Evolutionary conservation across 257 asterid species (phyloP).

Genomic region (Parsonsia alboflavescens): DNA sequence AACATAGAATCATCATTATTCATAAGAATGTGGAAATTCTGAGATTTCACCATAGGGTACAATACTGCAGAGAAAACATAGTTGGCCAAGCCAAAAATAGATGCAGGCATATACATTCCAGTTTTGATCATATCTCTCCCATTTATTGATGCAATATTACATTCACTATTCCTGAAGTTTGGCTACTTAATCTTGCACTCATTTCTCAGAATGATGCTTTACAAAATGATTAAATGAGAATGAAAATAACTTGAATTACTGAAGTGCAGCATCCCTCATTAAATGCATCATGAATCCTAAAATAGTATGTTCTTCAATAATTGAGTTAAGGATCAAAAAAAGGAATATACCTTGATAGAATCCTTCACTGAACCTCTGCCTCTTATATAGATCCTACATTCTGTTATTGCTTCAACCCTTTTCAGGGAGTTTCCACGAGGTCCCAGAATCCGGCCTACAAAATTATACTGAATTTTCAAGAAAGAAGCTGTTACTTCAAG

Average conservation of each 20-base stretch:
- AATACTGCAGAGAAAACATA: neutral
- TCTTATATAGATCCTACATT: conserved; percentile 70
- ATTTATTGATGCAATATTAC: neutral
- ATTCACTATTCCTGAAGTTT: neutral
- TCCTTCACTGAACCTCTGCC: conserved; percentile 84
- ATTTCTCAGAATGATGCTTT: neutral
- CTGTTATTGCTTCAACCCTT: conserved; percentile 73
- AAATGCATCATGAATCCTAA: neutral
- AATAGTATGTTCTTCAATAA: neutral
- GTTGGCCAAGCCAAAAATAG: too few relatives aligned
- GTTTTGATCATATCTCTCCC: neutral
- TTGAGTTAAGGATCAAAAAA: neutral
- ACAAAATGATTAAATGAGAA: neutral
- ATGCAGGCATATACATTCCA: neutral
- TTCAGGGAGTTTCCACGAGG: conserved; percentile 84
- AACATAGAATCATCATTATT: neutral
- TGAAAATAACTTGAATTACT: neutral
- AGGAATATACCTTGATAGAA: conserved; percentile 47
- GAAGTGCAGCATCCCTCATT: neutral
- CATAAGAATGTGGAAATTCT: neutral
- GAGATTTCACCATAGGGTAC: neutral
- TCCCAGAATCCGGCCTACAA: conserved; percentile 78
- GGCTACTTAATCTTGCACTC: neutral
- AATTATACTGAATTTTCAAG: conserved; percentile 55
- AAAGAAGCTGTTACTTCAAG: conserved; percentile 16